Evolutionary conservation across 306 rosid genomes (phyloP), one percentile per base, ranked within the genome.

Genomic region (Biancaea sappan): DNA sequence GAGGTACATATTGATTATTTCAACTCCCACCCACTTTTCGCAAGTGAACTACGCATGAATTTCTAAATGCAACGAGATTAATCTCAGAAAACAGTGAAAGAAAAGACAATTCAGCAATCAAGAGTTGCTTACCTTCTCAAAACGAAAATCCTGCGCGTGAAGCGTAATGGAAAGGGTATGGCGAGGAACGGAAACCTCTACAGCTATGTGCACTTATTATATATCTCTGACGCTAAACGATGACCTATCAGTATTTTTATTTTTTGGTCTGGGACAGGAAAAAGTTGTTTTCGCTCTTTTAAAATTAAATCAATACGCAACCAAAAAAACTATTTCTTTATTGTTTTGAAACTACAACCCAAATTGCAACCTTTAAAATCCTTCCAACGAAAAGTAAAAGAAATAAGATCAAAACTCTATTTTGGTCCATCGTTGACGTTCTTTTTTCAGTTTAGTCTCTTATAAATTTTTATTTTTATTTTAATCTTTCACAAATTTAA

Each of bases 111-210:
- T 41, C 11, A 37, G 53, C 10, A 37, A 16, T 52, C 34, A 12
- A 46, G 25, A 47, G 52, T 56, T 63, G 71, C 91, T 86, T 74
- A 77, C 83, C 85, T 77, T 81, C 50, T 77, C 37, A 41, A 79
- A 79, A 60, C 34, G 63, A 24, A 73, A 61, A 69, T 56, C 8
- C 46, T 32, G 66, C 8, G 66, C 24, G 44, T 18, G 2, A 63
- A 56, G 43, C 31, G 41, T 11, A 73, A 25, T 44, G 34, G 18
- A 66, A 59, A 21, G 46, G 81, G 76, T 68, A 59, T 44, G 80
- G 63, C 14, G 53, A 68, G 14, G 64, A 61, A 25, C 51, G 59
- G 32, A 51, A 76, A 48, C 62, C 81, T 76, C 12, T 19, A 47
- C 75, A 52, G 69, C 63, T 10, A 34, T 50, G 47, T 54, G 37